A percentile compares a stretch with the other conserved stretches of the same genome.
Evolutionary conservation across 129 eudicot species (phyloP).

Genomic region (Glebionis coronaria): DNA sequence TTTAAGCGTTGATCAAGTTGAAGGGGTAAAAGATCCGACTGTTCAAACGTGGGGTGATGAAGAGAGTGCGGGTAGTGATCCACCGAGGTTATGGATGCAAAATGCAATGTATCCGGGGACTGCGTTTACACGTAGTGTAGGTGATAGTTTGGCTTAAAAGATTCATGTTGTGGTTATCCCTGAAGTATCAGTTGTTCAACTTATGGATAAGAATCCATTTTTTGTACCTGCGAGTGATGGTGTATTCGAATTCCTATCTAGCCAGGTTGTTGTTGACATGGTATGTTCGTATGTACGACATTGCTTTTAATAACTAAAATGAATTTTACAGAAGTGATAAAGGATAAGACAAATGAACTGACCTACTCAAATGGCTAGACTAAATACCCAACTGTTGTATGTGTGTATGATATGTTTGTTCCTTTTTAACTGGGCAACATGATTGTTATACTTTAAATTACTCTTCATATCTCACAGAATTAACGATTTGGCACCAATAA

Average conservation of each 20-base stretch:
- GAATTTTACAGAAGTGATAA: background rate
- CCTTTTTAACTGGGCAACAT: background rate
- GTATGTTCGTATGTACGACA: constrained; percentile 35
- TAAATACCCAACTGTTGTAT: no score
- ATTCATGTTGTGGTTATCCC: constrained; percentile 93
- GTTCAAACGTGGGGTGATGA: constrained; percentile 95
- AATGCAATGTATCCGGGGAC: constrained; percentile 94
- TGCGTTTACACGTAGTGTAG: constrained; percentile 95
- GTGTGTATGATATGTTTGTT: no score
- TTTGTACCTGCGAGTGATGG: constrained; percentile 97
- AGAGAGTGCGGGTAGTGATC: constrained; percentile 89
- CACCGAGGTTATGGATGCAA: constrained; percentile 91
- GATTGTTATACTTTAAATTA: no score
- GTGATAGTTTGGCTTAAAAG: constrained; percentile 87
- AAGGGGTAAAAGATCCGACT: constrained; percentile 86
- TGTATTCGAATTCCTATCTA: constrained; percentile 88
- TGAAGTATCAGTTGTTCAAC: constrained; percentile 62
- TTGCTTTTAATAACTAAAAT: background rate
- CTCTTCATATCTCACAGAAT: no score
- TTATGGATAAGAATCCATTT: constrained; percentile 60
- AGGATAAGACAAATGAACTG: no score
- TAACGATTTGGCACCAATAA: no score
- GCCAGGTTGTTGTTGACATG: constrained; percentile 94
- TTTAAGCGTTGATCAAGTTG: constrained; percentile 96
- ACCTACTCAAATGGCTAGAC: no score